phyloP scores from a whole-genome alignment of 192 early-diverging fungal genomes.

The Umbelopsis vinacea region DNA sequence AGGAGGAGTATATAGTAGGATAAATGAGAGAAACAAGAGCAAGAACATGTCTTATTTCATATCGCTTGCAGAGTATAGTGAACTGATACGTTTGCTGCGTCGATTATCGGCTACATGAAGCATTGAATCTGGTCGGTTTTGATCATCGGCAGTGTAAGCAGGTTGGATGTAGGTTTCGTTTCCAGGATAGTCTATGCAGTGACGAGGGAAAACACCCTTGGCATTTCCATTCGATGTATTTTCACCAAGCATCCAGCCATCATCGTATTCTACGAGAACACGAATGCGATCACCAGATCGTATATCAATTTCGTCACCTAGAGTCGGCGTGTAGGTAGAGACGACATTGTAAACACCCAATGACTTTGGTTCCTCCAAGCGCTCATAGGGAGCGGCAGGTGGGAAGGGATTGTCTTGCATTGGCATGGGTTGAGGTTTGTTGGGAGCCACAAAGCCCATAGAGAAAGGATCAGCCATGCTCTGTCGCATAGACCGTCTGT shows the following conservation, averaged over 20 bases:
- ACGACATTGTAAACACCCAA: conserved; percentile 50
- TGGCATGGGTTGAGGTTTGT: conserved; percentile 19
- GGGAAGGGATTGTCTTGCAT: conserved; percentile 16
- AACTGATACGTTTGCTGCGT: conserved; percentile 20
- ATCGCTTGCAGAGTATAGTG: conserved; percentile 7
- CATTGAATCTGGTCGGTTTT: background rate
- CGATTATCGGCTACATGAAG: conserved; percentile 12
- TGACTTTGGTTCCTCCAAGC: conserved; percentile 36
- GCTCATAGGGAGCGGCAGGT: background rate
- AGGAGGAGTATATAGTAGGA: background rate
- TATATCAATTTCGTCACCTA: conserved; percentile 62
- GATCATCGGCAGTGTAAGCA: background rate
- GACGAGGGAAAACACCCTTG: conserved; percentile 60
- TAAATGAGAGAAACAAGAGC: no score
- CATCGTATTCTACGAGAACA: conserved; percentile 58
- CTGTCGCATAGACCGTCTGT: conserved; percentile 1
- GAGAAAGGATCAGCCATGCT: conserved; percentile 30
- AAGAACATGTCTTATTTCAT: background rate
- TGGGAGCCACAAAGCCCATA: conserved; percentile 39
- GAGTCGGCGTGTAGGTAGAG: conserved; percentile 53
- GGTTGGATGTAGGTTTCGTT: conserved; percentile 8
- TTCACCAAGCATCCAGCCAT: conserved; percentile 62
- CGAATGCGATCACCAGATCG: conserved; percentile 56
- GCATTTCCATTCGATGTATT: conserved; percentile 51
- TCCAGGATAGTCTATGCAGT: conserved; percentile 47